Conservation (phyloP, 139 green algal species). For the Nannochloris sp. region DNA sequence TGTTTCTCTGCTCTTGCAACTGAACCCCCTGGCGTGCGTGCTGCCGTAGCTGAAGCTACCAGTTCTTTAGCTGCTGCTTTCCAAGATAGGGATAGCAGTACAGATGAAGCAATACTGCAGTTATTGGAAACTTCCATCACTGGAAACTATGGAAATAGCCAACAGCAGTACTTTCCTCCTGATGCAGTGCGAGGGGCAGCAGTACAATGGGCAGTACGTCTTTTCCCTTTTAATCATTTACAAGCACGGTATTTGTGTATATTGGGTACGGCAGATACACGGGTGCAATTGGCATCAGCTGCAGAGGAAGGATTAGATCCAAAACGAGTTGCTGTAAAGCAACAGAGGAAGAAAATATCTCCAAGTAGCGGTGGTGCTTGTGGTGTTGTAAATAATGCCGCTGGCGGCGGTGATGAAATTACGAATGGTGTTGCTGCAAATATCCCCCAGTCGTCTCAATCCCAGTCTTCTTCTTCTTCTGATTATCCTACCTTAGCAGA, state of each 20-base stretch:
- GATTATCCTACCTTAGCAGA: constrained; percentile 1
- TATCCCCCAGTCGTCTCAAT: neutral
- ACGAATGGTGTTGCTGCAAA: neutral
- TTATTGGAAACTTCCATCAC: too few species aligned
- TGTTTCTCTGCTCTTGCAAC: constrained; percentile 48
- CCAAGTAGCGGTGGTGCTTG: neutral
- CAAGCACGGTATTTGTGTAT: constrained; percentile 48
- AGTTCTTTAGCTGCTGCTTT: constrained; percentile 50
- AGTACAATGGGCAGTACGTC: constrained; percentile 66
- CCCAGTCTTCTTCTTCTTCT: neutral
- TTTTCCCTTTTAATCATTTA: constrained; percentile 67
- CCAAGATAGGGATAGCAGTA: constrained; percentile 1
- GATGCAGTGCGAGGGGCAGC: constrained; percentile 54
- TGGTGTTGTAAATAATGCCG: neutral
- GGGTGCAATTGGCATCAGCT: constrained; percentile 7
- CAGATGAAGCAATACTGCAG: neutral
- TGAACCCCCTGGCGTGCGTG: constrained; percentile 54
- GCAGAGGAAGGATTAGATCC: neutral
- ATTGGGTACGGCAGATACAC: constrained; percentile 49
- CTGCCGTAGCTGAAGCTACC: constrained; percentile 62
- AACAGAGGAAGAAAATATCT: too few species aligned
- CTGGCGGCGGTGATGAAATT: neutral
- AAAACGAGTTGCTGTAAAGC: too few species aligned
- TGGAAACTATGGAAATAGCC: too few species aligned
- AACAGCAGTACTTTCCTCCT: too few species aligned